Conservation (phyloP, 345 rosid genomes). For the Populus pruinosa region DNA sequence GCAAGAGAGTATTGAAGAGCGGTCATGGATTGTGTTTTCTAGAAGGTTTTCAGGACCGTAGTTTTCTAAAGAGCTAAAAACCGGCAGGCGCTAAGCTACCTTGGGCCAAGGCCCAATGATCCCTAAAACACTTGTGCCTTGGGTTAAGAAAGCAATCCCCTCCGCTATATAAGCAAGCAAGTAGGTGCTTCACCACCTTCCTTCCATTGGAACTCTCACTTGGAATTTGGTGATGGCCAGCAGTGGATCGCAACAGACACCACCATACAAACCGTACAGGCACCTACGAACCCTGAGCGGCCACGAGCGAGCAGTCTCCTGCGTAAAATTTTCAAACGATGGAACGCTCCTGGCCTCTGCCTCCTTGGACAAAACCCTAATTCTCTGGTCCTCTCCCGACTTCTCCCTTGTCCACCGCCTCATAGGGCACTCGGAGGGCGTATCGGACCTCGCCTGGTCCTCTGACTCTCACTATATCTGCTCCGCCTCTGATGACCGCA, state of each 20-base stretch:
- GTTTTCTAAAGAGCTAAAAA: too few species aligned
- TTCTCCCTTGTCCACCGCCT: conserved; percentile 58
- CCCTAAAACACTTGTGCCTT: background rate
- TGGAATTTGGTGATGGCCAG: conserved; percentile 2
- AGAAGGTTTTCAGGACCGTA: too few species aligned
- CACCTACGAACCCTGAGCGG: conserved; percentile 54
- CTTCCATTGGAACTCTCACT: background rate
- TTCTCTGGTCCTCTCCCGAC: conserved; percentile 65
- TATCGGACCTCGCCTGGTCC: conserved; percentile 93
- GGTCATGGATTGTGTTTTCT: too few species aligned
- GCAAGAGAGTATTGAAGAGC: too few species aligned
- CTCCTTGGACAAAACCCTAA: conserved; percentile 77
- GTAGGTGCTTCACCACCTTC: background rate
- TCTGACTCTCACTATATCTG: conserved; percentile 92
- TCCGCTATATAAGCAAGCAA: background rate
- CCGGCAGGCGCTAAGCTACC: too few species aligned
- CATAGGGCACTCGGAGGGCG: conserved; percentile 72
- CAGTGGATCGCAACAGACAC: conserved; percentile 16
- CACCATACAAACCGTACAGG: conserved; percentile 60
- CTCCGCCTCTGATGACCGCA: conserved; percentile 87
- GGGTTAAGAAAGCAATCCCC: background rate
- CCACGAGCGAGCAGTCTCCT: conserved; percentile 72
- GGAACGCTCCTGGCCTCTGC: conserved; percentile 84
- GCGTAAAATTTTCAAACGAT: conserved; percentile 89
- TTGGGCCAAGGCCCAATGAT: background rate